Percentiles rank a stretch among this genome's conserved stretches.
Conservation (phyloP, 371 early-diverging fungal genomes). For the Mucor plumbeus region DNA sequence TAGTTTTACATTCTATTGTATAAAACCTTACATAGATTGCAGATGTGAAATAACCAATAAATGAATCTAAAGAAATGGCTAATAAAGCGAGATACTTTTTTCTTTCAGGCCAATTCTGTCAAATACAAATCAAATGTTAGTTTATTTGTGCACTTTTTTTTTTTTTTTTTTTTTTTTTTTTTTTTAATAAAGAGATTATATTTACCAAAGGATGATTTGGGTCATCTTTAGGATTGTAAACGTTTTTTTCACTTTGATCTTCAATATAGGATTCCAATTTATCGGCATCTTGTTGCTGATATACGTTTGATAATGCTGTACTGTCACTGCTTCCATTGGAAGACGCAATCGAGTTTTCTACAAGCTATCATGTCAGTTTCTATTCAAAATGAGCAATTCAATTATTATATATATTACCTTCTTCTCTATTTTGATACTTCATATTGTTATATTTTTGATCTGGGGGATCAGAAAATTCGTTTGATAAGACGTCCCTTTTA, state of each 20-base stretch:
- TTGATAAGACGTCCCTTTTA: not conserved
- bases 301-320: not conserved
- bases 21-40: slow-evolving; percentile 35
- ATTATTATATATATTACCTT: not conserved
- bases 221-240: slow-evolving; percentile 25
- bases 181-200: no score
- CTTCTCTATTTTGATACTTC: not conserved
- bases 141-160: no score
- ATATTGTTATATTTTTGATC: not conserved
- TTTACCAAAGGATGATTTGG: slow-evolving; percentile 33
- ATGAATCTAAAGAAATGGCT: slow-evolving; percentile 35
- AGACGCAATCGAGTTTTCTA: not conserved
- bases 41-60: slow-evolving; percentile 43
- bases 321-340: not conserved
- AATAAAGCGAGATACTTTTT: slow-evolving; percentile 35
- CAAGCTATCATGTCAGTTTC: no score
- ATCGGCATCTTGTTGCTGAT: not conserved
- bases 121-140: not conserved
- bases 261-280: not conserved
- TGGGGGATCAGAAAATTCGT: not conserved
- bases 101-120: slow-evolving; percentile 36
- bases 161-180: no score
- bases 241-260: not conserved
- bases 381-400: no score
- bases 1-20: not conserved